A percentile compares a stretch with the other conserved stretches of the same genome.
Conservation (phyloP, 495 filamentous ascomycete species). For the Neurospora terricola region DNA sequence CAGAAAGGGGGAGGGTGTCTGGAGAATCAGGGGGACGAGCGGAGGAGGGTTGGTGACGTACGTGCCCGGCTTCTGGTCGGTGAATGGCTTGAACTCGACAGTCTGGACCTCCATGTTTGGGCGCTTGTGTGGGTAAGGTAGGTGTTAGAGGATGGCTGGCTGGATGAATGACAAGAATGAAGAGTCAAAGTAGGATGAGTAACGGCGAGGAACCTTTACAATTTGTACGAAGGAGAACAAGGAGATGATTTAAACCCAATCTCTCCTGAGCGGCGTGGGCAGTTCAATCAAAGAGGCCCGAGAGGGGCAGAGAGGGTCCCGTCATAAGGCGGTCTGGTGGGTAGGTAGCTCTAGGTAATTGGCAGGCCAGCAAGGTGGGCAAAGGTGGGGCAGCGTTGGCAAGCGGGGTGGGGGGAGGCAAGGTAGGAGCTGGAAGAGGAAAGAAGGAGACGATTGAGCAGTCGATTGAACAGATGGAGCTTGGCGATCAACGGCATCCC, state of each 20-base stretch:
- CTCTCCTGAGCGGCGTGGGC: neutral
- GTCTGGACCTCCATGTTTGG: conserved; percentile 59
- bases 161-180: neutral
- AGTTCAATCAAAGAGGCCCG: neutral
- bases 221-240: neutral
- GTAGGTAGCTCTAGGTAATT: neutral
- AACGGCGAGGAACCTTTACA: neutral
- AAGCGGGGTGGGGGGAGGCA: neutral
- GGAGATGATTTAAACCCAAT: neutral
- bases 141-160: neutral
- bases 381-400: neutral
- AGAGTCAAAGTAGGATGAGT: neutral
- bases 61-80: conserved; percentile 99
- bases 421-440: neutral
- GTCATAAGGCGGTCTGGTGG: neutral
- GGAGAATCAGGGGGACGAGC: conserved; percentile 17
- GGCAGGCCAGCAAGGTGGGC: neutral
- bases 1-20: conserved; percentile 2
- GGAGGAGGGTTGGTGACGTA: conserved; percentile 43
- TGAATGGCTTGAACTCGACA: conserved; percentile 67
- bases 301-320: neutral
- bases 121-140: neutral
- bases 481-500: neutral
- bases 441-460: neutral
- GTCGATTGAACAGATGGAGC: neutral